phyloP scores from a whole-genome alignment of 2,329 filamentous ascomycete genomes.

The Sporothrix dimorphospora region DNA sequence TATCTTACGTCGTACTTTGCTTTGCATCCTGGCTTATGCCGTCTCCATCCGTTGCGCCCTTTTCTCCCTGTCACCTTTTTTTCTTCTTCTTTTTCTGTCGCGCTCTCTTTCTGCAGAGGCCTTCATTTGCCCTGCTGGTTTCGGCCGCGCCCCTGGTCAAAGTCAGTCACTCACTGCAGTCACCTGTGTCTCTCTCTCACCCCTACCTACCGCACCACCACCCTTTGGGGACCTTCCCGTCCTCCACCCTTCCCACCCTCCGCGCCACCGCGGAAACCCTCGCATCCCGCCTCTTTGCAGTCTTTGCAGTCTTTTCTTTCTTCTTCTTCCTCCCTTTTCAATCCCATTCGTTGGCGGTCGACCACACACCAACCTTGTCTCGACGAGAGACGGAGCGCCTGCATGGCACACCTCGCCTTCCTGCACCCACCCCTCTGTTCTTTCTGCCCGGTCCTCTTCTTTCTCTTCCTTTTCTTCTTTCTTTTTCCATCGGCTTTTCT shows the following conservation, averaged over 20 bases:
- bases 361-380: neutral
- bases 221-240: neutral
- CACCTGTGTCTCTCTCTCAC: neutral
- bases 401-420: slow-evolving; percentile 13
- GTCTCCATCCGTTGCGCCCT: neutral
- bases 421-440: neutral
- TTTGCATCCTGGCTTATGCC: slow-evolving; percentile 3
- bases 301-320: neutral
- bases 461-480: neutral
- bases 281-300: neutral
- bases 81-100: neutral
- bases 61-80: neutral
- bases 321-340: neutral
- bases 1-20: neutral
- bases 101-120: neutral
- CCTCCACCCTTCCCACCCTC: neutral
- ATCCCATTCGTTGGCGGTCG: neutral
- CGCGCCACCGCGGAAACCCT: neutral
- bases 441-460: neutral
- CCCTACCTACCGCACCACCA: neutral
- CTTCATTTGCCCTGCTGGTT: neutral
- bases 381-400: neutral
- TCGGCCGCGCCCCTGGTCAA: neutral
- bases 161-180: neutral
- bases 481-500: neutral